Percentiles rank a stretch among this genome's conserved stretches.
phyloP scores from a whole-genome alignment of 2,329 filamentous ascomycete species.

The Nothomitra cinnamomea region DNA sequence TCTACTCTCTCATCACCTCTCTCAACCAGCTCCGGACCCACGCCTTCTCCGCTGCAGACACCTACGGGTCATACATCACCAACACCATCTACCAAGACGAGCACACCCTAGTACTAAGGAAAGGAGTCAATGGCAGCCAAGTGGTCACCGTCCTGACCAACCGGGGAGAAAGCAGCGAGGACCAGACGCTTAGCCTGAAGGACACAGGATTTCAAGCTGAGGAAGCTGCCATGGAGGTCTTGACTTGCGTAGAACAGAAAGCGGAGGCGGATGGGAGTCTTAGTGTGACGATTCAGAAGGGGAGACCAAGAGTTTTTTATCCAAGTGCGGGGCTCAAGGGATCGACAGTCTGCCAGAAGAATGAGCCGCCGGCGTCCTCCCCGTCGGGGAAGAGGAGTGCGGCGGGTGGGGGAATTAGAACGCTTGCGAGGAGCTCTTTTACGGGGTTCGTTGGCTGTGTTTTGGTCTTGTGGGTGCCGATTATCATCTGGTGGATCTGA shows the following conservation, averaged over 20 bases:
- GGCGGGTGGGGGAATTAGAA: background rate
- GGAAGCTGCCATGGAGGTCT: constrained; percentile 21
- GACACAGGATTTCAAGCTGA: constrained; percentile 16
- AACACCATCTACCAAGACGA: constrained; percentile 24
- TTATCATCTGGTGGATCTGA: background rate
- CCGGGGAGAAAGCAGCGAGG: constrained; percentile 13
- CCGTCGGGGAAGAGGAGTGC: background rate
- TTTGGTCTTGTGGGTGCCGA: background rate
- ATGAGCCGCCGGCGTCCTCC: background rate
- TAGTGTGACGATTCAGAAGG: constrained; percentile 11
- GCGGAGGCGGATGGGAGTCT: constrained; percentile 12
- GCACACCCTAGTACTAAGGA: constrained; percentile 29
- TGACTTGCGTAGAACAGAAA: constrained; percentile 18
- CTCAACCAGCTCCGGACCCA: constrained; percentile 12
- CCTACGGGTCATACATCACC: constrained; percentile 25
- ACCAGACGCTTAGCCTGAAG: constrained; percentile 14
- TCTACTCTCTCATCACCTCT: constrained; percentile 10
- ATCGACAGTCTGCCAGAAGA: constrained; percentile 12
- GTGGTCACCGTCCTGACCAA: constrained; percentile 23
- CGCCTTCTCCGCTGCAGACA: constrained; percentile 3
- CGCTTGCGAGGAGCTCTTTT: background rate
- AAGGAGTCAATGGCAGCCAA: constrained; percentile 22
- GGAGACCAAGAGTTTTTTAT: constrained; percentile 14
- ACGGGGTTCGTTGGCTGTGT: background rate
- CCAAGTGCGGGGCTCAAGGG: constrained; percentile 12